phyloP scores from a whole-genome alignment of 805 yeast species.

The Wickerhamiella kazuoi region DNA sequence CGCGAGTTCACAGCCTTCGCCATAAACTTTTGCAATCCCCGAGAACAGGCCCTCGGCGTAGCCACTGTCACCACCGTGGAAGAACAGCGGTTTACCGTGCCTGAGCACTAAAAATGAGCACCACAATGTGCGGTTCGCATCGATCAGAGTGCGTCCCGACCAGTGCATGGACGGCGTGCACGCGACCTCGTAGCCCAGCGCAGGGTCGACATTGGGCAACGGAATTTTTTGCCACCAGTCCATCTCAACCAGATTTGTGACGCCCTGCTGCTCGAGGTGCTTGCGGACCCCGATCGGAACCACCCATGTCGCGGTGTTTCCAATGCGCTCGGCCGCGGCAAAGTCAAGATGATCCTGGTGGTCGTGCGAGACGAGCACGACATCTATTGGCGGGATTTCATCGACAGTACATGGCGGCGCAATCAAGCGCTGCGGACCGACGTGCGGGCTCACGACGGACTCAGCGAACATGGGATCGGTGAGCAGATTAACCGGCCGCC shows the following conservation, averaged over 20 bases:
- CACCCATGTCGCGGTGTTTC: slow-evolving; percentile 56
- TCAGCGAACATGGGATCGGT: slow-evolving; percentile 74
- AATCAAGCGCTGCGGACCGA: slow-evolving; percentile 77
- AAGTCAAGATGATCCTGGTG: slow-evolving; percentile 89
- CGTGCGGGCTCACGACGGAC: slow-evolving; percentile 37
- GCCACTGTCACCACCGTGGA: slow-evolving; percentile 94
- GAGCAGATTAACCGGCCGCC: slow-evolving; percentile 34
- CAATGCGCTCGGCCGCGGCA: slow-evolving; percentile 34
- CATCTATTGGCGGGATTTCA: slow-evolving; percentile 50
- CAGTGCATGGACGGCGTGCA: slow-evolving; percentile 88
- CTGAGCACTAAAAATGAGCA: slow-evolving; percentile 62
- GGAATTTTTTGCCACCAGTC: slow-evolving; percentile 78
- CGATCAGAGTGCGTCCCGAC: slow-evolving; percentile 75
- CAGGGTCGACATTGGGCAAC: slow-evolving; percentile 21
- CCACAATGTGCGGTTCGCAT: slow-evolving; percentile 73
- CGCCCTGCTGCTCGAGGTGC: slow-evolving; percentile 40
- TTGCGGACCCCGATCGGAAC: slow-evolving; percentile 67
- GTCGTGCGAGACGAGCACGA: slow-evolving; percentile 73
- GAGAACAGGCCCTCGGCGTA: slow-evolving; percentile 57
- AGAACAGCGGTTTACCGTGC: slow-evolving; percentile 52
- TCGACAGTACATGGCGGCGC: slow-evolving; percentile 52
- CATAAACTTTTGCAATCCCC: slow-evolving; percentile 31
- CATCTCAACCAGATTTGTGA: slow-evolving; percentile 51
- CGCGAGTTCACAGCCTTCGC: slow-evolving; percentile 5
- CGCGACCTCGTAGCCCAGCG: slow-evolving; percentile 52